Base-by-base conservation (phyloP, 2,329 filamentous ascomycete species). In the Cytospora piceicola region DNA sequence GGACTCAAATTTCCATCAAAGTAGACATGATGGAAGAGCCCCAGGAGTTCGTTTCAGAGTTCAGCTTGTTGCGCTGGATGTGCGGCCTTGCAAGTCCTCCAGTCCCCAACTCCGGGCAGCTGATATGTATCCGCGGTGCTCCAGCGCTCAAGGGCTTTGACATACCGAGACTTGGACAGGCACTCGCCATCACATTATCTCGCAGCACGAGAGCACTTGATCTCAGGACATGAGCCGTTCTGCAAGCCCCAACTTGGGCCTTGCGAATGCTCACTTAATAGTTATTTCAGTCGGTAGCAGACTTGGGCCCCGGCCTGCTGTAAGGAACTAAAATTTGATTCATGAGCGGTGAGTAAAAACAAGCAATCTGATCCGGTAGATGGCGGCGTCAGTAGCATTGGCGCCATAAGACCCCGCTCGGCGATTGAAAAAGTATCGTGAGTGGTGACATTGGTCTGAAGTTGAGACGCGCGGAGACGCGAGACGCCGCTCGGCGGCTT, bases 381-480 rank as follows among this genome's bases (percentile, higher is more conserved):
- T 17, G 14, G 36, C 15, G 12, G 15, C 15, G 15, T 42, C 46
- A n/a, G 20, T 20, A 46, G 11, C 46, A 20, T 24, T 49, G 46
- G 46, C 46, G 46, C 46, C n/a, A 22, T n/a, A n/a, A 49, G 11
- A 12, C 46, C 11, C 9, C 46, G 46, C 39, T 42, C 39, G 46
- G n/a, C n/a, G 15, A 24, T 49, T 49, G n/a, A 49, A 1, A 12
- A 49, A 22, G 22, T 24, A 8, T 49, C n/a, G 46, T 9, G 46
- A 24, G 46, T 49, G 46, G n/a, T 49, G 46, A 49, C 46, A 49
- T 49, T 24, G 46, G 14, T 49, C 46, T 24, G n/a, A 5, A 24
- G 46, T 49, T 24, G 46, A 49, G 46, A 49, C 46, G 46, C 46
- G 34, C 12, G 34, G 46, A 49, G n/a, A 49, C 46, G 46, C 46